Evolutionary conservation across 208 protist genomes (phyloP).

Genomic region (Trypanosoma mega): DNA sequence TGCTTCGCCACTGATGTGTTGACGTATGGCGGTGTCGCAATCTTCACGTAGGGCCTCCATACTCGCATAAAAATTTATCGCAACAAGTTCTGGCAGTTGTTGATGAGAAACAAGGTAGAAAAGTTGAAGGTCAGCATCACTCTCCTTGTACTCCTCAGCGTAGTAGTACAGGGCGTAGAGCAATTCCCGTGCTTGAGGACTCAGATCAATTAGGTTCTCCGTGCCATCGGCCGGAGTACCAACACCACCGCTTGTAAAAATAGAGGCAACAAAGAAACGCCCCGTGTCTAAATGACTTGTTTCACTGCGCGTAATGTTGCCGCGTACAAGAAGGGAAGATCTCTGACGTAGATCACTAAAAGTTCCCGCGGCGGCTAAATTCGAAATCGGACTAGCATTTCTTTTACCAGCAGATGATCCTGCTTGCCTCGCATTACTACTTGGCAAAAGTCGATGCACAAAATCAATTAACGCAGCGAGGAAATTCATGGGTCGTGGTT

Average conservation of each 20-base stretch:
- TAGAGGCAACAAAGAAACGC: conserved; percentile 59
- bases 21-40: conserved; percentile 25
- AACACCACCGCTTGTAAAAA: conserved; percentile 23
- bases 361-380: too few species aligned
- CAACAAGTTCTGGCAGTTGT: conserved; percentile 79
- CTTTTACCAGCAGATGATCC: neutral
- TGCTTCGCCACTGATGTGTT: conserved; percentile 8
- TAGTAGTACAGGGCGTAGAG: conserved; percentile 79
- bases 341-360: too few species aligned
- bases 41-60: conserved; percentile 61
- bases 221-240: conserved; percentile 14
- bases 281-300: conserved; percentile 39
- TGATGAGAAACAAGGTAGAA: conserved; percentile 88
- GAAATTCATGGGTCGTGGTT: conserved; percentile 22
- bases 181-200: conserved; percentile 51
- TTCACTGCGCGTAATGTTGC: too few species aligned
- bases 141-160: conserved; percentile 79
- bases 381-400: too few species aligned
- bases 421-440: neutral
- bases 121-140: conserved; percentile 77
- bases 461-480: conserved; percentile 56
- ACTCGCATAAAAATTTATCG: conserved; percentile 82
- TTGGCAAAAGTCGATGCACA: conserved; percentile 12
- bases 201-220: conserved; percentile 20
- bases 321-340: too few species aligned